Base-by-base conservation (phyloP, 23 red algal genomes). In the Gracilariopsis chorda region DNA sequence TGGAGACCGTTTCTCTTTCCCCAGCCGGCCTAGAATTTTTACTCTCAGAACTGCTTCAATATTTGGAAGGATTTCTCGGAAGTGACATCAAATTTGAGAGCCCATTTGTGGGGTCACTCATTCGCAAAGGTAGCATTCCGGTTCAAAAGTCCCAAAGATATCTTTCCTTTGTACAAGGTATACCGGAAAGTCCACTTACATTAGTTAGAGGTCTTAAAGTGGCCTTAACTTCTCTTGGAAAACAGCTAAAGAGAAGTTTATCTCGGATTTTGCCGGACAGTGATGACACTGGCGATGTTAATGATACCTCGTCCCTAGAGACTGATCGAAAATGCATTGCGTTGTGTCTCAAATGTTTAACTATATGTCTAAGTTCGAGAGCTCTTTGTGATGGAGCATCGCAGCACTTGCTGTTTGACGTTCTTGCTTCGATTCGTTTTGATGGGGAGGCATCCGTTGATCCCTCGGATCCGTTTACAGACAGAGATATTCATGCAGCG, bases 401-500 rank as follows among this genome's bases (percentile, higher is more conserved):
- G 10, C 62, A 55, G 21, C 48, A 91, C 43, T 51, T 91, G 25
- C 77, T 91, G 25, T 91, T 91, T 33, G 68, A 71, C 21, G 7
- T 91, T 5, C 49, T 91, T 10, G 77, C 74, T 25, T 80, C 75
- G 4, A 81, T 91, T n/a, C 53, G 77, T 47, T 75, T 82, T 34
- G 74, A 80, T 82, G 77, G 58, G 32, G 60, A 74, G 43, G 34
- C 51, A 21, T 56, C 52, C 36, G 41, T 82, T 23, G 58, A 80
- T 43, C 32, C 88, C 7, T 91, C 88, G 29, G 88, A 91, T 58
- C 88, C 88, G 30, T 33, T 91, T 59, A 70, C 60, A 33, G 48
- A 69, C 12, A 62, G 34, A 7, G 88, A 91, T 72, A 60, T 91
- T 70, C 60, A 51, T 58, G 45, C 77, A 32, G 88, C 88, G 7